Base-by-base conservation (phyloP, 1,139 yeast species). In the Magnusiomyces sp. region DNA sequence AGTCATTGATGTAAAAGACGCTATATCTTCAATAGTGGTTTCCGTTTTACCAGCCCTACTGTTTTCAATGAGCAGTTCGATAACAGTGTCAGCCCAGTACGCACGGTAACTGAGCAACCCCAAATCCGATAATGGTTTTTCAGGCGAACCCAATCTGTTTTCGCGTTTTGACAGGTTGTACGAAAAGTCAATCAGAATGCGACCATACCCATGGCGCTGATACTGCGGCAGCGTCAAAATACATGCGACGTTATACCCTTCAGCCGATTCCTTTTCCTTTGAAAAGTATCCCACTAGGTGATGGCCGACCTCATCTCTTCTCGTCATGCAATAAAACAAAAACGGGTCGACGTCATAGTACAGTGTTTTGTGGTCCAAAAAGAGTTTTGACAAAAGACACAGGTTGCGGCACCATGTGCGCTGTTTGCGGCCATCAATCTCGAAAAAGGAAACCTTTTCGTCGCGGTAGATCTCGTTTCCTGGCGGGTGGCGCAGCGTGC, bases 301-400 rank as follows among this genome's bases (percentile, higher is more conserved):
- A 66, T 90, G 97, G 2, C 98, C 97, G 57, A 80, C 76, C 54
- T 83, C 87, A 58, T 90, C 95, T 55, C 87, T 77, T 54, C 81
- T 76, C 0, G 97, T 89, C 97, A 94, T 90, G 60, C 95, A 84
- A 65, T 92, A 92, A 62, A 92, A 92, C 59, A 92, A 71, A 62
- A 92, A 92, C 4, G 99, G 98, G 65, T 92, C 98, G 44, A 92
- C 98, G 65, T 94, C 99, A 66, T 90, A 92, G 67, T 90, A 94
- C 43, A 92, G 74, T 0, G 98, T 88, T 64, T 92, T 94, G 70
- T 92, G 97, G 67, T 92, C 98, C 62, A 92, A 72, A 61, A 92
- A 92, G 53, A 92, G 71, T 65, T 94, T 94, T 2, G 92, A 83
- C 33, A 94, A 70, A 50, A 92, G 71, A 72, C 97, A 92, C 54